phyloP scores from a whole-genome alignment of 257 asterid species.

The Nemophila menziesii region DNA sequence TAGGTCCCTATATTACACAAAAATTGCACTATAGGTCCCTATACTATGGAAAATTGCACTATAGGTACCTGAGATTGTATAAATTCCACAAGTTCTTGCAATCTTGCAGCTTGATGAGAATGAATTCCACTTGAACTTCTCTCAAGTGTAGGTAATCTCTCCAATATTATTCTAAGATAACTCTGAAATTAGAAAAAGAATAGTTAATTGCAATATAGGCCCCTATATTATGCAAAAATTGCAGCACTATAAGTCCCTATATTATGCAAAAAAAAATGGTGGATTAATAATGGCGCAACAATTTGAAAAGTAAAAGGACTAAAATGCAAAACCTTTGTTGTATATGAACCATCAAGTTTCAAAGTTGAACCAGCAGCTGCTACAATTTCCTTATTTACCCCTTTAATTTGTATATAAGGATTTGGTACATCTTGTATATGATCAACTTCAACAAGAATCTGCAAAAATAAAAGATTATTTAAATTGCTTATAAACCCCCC shows the following conservation, averaged over 20 bases:
- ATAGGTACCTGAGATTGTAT: slow-evolving; percentile 68
- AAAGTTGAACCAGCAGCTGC: slow-evolving; percentile 79
- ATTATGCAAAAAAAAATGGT: no score
- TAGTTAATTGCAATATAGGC: no score
- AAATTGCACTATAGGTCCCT: no score
- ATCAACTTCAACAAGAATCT: slow-evolving; percentile 97
- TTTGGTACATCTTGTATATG: slow-evolving; percentile 84
- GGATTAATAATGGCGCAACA: slow-evolving; percentile 3
- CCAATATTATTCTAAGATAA: slow-evolving; percentile 78
- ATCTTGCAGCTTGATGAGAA: slow-evolving; percentile 77
- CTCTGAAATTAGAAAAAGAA: slow-evolving; percentile 48
- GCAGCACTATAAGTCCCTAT: no score
- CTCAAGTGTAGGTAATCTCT: slow-evolving; percentile 50
- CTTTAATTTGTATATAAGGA: slow-evolving; percentile 90
- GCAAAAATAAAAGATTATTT: slow-evolving; percentile 4
- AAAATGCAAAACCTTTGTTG: slow-evolving; percentile 62
- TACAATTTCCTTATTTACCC: slow-evolving; percentile 75
- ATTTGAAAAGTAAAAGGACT: slow-evolving; percentile 4
- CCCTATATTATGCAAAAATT: no score
- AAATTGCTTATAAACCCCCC: no score
- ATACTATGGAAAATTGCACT: no score
- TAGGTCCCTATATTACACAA: no score
- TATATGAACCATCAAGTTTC: slow-evolving; percentile 80
- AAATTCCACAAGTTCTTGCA: slow-evolving; percentile 81
- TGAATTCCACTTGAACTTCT: slow-evolving; percentile 74